Conservation (phyloP, 2,329 filamentous ascomycete species). For the Penicillium thymicola region DNA sequence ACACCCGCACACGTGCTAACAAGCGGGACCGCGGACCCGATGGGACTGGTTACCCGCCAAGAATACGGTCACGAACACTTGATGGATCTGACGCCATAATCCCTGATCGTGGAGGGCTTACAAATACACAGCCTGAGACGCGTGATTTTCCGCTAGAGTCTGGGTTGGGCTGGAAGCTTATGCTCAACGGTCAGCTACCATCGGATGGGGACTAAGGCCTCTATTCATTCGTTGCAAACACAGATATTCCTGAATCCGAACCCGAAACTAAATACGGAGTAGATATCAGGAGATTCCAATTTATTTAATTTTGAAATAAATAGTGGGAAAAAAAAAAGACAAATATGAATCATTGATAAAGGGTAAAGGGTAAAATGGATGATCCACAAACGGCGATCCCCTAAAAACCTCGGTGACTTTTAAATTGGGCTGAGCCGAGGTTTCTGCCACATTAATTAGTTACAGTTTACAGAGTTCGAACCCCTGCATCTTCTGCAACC, state of each 20-base stretch:
- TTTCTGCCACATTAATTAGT: too few species aligned
- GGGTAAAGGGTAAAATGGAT: too few species aligned
- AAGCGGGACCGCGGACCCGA: not conserved
- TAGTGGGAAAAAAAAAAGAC: not conserved
- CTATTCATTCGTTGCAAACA: not conserved
- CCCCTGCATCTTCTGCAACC: too few species aligned
- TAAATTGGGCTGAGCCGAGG: too few species aligned
- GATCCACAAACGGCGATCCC: too few species aligned
- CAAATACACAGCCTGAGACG: not conserved
- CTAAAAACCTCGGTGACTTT: too few species aligned
- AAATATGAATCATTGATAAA: not conserved
- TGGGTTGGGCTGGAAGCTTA: slow-evolving; percentile 6
- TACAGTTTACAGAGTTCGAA: too few species aligned
- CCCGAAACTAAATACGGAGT: not conserved
- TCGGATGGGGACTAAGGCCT: slow-evolving; percentile 1
- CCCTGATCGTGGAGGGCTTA: not conserved
- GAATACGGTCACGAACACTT: not conserved
- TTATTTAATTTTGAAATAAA: not conserved
- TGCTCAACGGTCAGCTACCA: not conserved
- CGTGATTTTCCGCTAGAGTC: not conserved
- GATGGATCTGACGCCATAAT: not conserved
- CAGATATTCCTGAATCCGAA: slow-evolving; percentile 38
- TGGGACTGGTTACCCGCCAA: not conserved
- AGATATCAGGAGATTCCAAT: not conserved
- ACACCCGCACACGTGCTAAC: slow-evolving; percentile 2